Evolutionary conservation across 2,329 filamentous ascomycete genomes (phyloP).

Genomic region (Xylaria sp.): DNA sequence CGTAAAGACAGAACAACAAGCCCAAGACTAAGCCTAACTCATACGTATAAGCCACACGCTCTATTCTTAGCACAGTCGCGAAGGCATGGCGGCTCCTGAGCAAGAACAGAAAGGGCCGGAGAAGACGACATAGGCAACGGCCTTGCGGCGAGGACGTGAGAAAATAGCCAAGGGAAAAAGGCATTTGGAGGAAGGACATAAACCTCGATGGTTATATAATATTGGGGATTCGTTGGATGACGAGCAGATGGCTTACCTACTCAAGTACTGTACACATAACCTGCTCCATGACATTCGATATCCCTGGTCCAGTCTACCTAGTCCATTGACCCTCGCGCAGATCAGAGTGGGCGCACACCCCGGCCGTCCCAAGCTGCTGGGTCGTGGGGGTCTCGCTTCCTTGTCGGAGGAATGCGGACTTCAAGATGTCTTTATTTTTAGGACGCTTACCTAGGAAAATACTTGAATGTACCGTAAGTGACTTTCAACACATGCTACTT

Average conservation of each 20-base stretch:
- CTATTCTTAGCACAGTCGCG: neutral
- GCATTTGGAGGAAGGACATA: too few species aligned
- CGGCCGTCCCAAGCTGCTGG: slow-evolving; percentile 26
- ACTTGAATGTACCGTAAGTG: neutral
- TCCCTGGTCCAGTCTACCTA: neutral
- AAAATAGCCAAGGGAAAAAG: neutral
- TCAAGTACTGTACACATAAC: neutral
- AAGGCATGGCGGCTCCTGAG: neutral
- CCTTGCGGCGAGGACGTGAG: neutral
- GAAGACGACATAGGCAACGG: neutral
- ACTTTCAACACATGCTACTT: neutral
- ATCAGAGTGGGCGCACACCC: slow-evolving; percentile 9
- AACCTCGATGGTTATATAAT: neutral
- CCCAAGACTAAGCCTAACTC: neutral
- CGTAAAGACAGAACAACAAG: neutral
- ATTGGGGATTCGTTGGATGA: neutral
- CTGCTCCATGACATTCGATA: neutral
- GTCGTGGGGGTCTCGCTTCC: slow-evolving; percentile 14
- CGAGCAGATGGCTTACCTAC: neutral
- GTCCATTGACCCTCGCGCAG: neutral
- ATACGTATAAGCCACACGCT: neutral
- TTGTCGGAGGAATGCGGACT: neutral
- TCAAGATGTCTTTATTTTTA: slow-evolving; percentile 14
- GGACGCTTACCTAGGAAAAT: neutral
- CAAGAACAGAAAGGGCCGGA: neutral